Evolutionary conservation across 495 filamentous ascomycete genomes (phyloP).

Genomic region (Astrothelium macrocarpum): DNA sequence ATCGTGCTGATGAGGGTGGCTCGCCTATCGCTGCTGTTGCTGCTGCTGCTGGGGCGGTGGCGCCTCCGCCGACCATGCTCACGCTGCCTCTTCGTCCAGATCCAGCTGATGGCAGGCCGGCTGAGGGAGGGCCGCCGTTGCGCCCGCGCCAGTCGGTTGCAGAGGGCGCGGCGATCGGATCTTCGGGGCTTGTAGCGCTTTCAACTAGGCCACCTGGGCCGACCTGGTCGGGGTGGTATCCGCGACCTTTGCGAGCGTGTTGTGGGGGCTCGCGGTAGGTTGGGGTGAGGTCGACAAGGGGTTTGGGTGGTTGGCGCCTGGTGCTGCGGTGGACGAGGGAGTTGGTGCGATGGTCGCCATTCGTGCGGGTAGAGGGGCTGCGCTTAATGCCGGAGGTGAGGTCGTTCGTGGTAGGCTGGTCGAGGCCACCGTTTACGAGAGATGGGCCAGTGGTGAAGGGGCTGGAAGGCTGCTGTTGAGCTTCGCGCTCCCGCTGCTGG

Average conservation of each 20-base stretch:
- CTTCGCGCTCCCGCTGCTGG: slow-evolving; percentile 45
- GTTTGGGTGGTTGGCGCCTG: slow-evolving; percentile 39
- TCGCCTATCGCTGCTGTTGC: background rate
- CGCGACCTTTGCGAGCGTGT: slow-evolving; percentile 56
- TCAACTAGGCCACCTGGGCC: slow-evolving; percentile 52
- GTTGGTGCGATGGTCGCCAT: slow-evolving; percentile 11
- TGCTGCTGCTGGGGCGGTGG: slow-evolving; percentile 14
- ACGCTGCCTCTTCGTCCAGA: background rate
- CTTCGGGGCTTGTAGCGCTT: slow-evolving; percentile 49
- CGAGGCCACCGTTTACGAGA: slow-evolving; percentile 36
- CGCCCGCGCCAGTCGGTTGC: slow-evolving; percentile 43
- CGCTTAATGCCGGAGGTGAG: slow-evolving; percentile 22
- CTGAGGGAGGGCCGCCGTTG: background rate
- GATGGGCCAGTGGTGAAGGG: slow-evolving; percentile 44
- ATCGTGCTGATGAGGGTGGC: background rate
- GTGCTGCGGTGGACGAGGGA: slow-evolving; percentile 11
- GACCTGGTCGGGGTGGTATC: slow-evolving; percentile 49
- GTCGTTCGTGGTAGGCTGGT: slow-evolving; percentile 9
- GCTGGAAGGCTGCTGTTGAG: slow-evolving; percentile 17
- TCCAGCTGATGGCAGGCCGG: background rate
- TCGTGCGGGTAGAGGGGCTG: slow-evolving; percentile 22
- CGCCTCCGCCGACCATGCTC: background rate
- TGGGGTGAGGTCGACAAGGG: slow-evolving; percentile 68
- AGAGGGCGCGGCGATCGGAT: slow-evolving; percentile 42
- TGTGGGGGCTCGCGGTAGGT: slow-evolving; percentile 68